Evolutionary conservation across 352 stramenopile genomes (phyloP).

Genomic region (Phytophthora foliorum): DNA sequence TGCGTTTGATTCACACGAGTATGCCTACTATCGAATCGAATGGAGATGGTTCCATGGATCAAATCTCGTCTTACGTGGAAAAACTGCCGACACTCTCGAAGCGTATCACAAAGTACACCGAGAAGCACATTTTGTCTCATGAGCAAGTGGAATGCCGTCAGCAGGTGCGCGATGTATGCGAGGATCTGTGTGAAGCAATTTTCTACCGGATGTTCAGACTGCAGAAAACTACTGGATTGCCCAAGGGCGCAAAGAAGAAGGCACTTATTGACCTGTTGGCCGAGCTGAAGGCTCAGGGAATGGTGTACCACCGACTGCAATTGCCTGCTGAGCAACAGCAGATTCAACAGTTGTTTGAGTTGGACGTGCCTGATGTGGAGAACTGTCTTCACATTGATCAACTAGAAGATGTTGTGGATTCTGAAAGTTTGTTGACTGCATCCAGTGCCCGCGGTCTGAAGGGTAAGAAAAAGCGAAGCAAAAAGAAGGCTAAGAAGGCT

Average conservation of each 20-base stretch:
- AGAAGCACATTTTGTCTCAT: slow-evolving; percentile 70
- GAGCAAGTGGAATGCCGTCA: slow-evolving; percentile 74
- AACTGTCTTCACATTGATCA: slow-evolving; percentile 84
- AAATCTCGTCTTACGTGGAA: slow-evolving; percentile 43
- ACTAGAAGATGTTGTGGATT: slow-evolving; percentile 56
- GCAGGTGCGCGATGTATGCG: slow-evolving; percentile 76
- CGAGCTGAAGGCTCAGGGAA: slow-evolving; percentile 89
- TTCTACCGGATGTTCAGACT: slow-evolving; percentile 95
- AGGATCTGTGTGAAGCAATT: slow-evolving; percentile 94
- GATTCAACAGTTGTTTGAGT: slow-evolving; percentile 85
- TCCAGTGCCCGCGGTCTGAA: slow-evolving; percentile 26
- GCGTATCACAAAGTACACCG: slow-evolving; percentile 81
- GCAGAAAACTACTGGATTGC: slow-evolving; percentile 82
- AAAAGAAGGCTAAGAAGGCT: slow-evolving; percentile 33
- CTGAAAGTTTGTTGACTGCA: slow-evolving; percentile 13
- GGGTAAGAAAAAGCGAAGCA: slow-evolving; percentile 40
- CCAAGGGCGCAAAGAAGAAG: slow-evolving; percentile 98
- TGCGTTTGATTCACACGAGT: slow-evolving; percentile 36
- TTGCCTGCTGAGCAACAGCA: slow-evolving; percentile 78
- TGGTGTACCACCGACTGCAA: slow-evolving; percentile 82
- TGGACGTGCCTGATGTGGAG: slow-evolving; percentile 86
- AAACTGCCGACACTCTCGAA: slow-evolving; percentile 73
- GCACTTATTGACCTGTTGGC: slow-evolving; percentile 96
- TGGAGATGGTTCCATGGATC: slow-evolving; percentile 14
- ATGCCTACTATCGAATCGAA: neutral